Conservation (phyloP, 2,329 filamentous ascomycete species). For the Fonsecaea erecta region DNA sequence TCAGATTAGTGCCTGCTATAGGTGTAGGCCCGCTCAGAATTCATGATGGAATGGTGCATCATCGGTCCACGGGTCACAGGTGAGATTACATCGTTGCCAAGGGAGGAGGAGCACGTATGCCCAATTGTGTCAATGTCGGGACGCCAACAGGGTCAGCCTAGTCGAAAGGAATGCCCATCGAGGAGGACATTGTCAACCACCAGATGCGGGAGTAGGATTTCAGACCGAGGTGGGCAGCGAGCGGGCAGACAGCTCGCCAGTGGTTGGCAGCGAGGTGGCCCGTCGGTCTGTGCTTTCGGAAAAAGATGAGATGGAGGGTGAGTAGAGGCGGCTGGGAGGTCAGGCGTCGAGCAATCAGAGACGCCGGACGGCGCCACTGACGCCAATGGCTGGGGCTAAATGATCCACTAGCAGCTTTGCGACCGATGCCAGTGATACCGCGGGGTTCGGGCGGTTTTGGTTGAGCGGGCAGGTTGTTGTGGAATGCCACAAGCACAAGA, state of each 20-base stretch:
- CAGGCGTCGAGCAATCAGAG: constrained; percentile 11
- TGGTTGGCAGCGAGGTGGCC: neutral
- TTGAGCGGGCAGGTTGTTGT: neutral
- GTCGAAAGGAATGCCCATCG: neutral
- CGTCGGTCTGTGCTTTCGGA: constrained; percentile 15
- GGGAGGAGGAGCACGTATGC: neutral
- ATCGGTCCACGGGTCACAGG: neutral
- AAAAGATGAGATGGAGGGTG: constrained; percentile 19
- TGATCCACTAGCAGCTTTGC: constrained; percentile 7
- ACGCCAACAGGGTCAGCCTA: neutral
- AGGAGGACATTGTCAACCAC: neutral
- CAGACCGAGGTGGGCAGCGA: constrained; percentile 1
- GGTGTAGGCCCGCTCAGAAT: neutral
- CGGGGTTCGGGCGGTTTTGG: constrained; percentile 11
- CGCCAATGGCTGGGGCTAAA: constrained; percentile 10
- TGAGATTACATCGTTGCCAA: constrained; percentile 23
- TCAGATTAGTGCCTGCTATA: neutral
- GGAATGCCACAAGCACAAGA: neutral
- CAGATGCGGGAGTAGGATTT: neutral
- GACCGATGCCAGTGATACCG: constrained; percentile 13
- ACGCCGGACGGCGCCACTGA: constrained; percentile 16
- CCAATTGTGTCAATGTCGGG: constrained; percentile 1
- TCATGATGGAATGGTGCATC: constrained; percentile 16
- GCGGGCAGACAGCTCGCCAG: neutral
- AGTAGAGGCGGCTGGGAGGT: constrained; percentile 4